Evolutionary conservation across 495 filamentous ascomycete species (phyloP), one percentile per base, ranked within the genome.

Genomic region (Filosporella fistucella): DNA sequence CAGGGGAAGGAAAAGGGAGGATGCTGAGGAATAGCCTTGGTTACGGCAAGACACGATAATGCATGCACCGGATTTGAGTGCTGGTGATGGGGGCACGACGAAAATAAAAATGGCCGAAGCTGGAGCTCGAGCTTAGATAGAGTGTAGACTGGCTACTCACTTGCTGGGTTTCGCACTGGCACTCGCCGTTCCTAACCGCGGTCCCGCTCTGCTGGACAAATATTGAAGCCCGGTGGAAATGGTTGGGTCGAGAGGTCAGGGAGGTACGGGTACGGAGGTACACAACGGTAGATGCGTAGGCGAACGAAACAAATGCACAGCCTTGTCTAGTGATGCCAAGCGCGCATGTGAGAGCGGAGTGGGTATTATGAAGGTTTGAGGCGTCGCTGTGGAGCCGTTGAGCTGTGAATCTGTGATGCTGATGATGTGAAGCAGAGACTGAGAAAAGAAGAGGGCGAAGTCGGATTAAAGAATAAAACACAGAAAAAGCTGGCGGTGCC

Each of bases 241-340:
- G 26, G 42, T 13, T 45, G 42, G 42, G 28, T 25, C 18, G 24
- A 18, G 45, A 47, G 16, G 20, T 3, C 10, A 32, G 45, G 16
- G 45, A 21, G 21, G 30, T 4, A 8, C 13, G 17, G 29, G 26
- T 21, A n/a, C 24, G 29, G 42, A 18, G 14, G 26, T 45, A 22
- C 11, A 6, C 13, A 26, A 21, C 28, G n/a, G n/a, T n/a, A 8
- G n/a, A 30, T 30, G 32, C 4, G 5, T 24, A 2, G 18, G 40
- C 40, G n/a, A n/a, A n/a, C n/a, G n/a, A n/a, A n/a, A n/a, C n/a
- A n/a, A n/a, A n/a, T n/a, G n/a, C n/a, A n/a, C 39, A 51, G 47
- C 40, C 47, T 43, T 35, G 47, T 51, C 39, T 36, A 51, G 39
- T 51, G 36, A 36, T 23, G 35, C 24, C 35, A 25, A 20, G 25